Conservation (phyloP, 495 filamentous ascomycete species). For the Filosporella fistucella region DNA sequence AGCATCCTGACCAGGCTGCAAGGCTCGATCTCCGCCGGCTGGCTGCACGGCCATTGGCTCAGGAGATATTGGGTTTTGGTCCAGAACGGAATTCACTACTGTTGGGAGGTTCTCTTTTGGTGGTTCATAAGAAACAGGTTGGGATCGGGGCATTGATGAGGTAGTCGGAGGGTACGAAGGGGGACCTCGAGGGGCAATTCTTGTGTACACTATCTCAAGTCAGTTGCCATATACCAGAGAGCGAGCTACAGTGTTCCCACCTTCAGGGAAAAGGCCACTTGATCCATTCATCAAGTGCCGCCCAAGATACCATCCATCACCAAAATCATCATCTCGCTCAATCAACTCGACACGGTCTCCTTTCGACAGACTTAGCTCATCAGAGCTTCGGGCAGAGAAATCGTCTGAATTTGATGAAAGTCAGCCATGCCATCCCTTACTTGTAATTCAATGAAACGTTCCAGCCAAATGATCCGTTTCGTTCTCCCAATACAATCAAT, state of each 20-base stretch:
- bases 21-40: slow-evolving; percentile 31
- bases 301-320: slow-evolving; percentile 96
- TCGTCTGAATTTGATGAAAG: slow-evolving; percentile 52
- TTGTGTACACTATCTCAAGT: slow-evolving; percentile 45
- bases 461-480: slow-evolving; percentile 1
- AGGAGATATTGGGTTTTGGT: neutral
- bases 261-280: slow-evolving; percentile 86
- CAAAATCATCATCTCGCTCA: slow-evolving; percentile 95
- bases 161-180: slow-evolving; percentile 23
- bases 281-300: slow-evolving; percentile 68
- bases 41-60: neutral
- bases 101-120: slow-evolving; percentile 26
- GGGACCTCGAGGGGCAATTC: slow-evolving; percentile 39
- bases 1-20: slow-evolving; percentile 43
- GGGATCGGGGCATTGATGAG: slow-evolving; percentile 15
- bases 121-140: slow-evolving; percentile 28
- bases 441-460: slow-evolving; percentile 9
- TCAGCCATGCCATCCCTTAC: slow-evolving; percentile 6
- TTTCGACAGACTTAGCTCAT: slow-evolving; percentile 84
- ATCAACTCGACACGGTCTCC: slow-evolving; percentile 89
- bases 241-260: slow-evolving; percentile 39
- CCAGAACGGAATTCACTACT: too few species aligned
- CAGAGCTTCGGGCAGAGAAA: slow-evolving; percentile 82
- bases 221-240: neutral
- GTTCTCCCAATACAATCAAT: slow-evolving; percentile 3